Conservation (phyloP, 1,284 basidiomycete genomes). For the Meripilus lineatus region DNA sequence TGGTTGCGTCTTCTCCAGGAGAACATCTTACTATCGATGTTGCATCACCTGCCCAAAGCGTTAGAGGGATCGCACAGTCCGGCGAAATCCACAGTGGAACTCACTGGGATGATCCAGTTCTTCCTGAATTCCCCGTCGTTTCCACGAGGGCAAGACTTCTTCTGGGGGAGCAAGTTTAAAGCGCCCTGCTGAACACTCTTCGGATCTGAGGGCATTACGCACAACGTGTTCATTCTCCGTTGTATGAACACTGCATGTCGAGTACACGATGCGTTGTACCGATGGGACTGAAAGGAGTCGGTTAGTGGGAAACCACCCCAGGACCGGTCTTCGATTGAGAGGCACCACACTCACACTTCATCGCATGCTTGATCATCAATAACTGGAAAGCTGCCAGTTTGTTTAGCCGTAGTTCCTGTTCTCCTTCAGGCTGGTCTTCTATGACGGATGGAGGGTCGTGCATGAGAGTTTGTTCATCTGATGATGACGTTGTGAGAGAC, state of each 20-base stretch:
- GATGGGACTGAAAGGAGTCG: slow-evolving; percentile 41
- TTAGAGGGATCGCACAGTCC: slow-evolving; percentile 3
- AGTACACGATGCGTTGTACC: slow-evolving; percentile 82
- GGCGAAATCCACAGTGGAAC: slow-evolving; percentile 6
- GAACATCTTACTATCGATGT: slow-evolving; percentile 77
- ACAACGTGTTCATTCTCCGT: slow-evolving; percentile 90
- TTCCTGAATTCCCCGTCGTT: slow-evolving; percentile 65
- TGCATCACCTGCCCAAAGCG: slow-evolving; percentile 40
- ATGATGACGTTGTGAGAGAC: background rate
- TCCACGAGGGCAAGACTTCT: slow-evolving; percentile 76
- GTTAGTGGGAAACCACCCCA: too few species aligned
- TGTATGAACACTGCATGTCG: slow-evolving; percentile 91
- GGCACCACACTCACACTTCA: slow-evolving; percentile 73
- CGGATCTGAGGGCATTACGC: slow-evolving; percentile 62
- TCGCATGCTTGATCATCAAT: slow-evolving; percentile 92
- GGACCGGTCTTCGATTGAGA: too few species aligned
- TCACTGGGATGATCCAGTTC: slow-evolving; percentile 51
- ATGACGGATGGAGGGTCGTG: background rate
- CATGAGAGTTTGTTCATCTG: background rate
- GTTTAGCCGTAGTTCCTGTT: slow-evolving; percentile 62
- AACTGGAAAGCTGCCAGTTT: slow-evolving; percentile 87
- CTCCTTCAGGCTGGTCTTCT: slow-evolving; percentile 22
- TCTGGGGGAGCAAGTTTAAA: slow-evolving; percentile 67
- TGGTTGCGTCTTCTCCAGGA: slow-evolving; percentile 83
- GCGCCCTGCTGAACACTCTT: slow-evolving; percentile 51